These are phyloP conservation scores for Neophaeococcomyces mojaviensis DNA, from an alignment of 2,329 filamentous ascomycete species.

Conservation along the genomic window DNA sequence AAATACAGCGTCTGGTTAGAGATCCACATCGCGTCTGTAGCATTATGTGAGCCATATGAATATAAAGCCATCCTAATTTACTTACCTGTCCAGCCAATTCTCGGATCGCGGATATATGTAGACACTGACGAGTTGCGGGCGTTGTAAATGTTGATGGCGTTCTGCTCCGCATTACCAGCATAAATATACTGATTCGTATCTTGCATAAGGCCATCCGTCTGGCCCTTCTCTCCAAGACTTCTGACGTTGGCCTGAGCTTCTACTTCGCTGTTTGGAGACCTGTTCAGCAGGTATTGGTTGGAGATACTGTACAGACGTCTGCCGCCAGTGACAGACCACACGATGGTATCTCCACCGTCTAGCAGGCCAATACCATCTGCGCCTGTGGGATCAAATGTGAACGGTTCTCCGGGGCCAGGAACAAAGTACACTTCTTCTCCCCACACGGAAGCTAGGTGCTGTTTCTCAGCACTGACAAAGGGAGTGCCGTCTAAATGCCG, in stretches of 20 bases:
- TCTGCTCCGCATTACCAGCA: conserved; percentile 43
- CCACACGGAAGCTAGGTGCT: conserved; percentile 44
- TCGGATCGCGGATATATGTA: conserved; percentile 40
- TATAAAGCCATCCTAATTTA: too few species aligned
- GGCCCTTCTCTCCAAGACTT: conserved; percentile 42
- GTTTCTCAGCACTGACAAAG: conserved; percentile 35
- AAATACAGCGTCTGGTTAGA: conserved; percentile 36
- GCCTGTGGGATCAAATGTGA: conserved; percentile 37
- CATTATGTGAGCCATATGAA: too few species aligned
- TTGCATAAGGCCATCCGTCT: conserved; percentile 47
- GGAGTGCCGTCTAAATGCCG: conserved; percentile 40
- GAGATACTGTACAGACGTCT: conserved; percentile 40
- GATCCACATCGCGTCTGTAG: too few species aligned
- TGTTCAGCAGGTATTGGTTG: conserved; percentile 38
- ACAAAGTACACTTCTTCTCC: conserved; percentile 40
- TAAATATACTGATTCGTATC: conserved; percentile 46
- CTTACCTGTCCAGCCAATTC: conserved; percentile 46
- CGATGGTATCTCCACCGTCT: conserved; percentile 42
- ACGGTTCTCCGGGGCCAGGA: conserved; percentile 28
- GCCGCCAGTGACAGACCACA: conserved; percentile 38
- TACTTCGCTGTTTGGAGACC: conserved; percentile 34
- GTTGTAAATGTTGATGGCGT: conserved; percentile 42
- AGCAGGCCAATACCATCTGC: conserved; percentile 46
- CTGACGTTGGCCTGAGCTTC: conserved; percentile 37
- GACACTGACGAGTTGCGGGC: conserved; percentile 37